These are phyloP conservation scores for Sisymbrium irio DNA, from an alignment of 345 rosid genomes.

Conservation along the genomic window DNA sequence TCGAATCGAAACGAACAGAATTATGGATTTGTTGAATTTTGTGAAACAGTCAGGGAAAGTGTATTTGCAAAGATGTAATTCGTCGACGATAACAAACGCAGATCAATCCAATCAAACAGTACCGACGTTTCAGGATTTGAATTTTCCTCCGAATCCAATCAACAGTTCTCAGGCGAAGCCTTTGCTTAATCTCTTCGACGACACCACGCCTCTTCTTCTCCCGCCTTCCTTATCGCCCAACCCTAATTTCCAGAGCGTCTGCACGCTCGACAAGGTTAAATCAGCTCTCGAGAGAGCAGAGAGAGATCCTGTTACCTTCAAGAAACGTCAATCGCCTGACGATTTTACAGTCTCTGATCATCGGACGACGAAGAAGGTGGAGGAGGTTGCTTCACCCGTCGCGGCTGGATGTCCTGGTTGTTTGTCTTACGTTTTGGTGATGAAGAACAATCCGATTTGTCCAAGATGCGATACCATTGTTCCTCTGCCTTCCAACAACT, in stretches of 20 bases:
- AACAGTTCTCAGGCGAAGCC: slow-evolving; percentile 34
- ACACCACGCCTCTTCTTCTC: slow-evolving; percentile 40
- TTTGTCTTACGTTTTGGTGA: slow-evolving; percentile 73
- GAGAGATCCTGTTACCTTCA: slow-evolving; percentile 45
- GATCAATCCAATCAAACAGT: slow-evolving; percentile 48
- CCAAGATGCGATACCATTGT: slow-evolving; percentile 72
- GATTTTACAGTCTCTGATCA: background rate
- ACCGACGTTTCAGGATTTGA: slow-evolving; percentile 60
- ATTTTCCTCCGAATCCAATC: slow-evolving; percentile 46
- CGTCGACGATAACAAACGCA: slow-evolving; percentile 42
- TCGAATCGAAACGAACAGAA: background rate
- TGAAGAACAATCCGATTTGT: slow-evolving; percentile 65
- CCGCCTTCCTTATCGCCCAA: slow-evolving; percentile 30
- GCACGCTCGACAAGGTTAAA: slow-evolving; percentile 88
- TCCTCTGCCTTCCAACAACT: slow-evolving; percentile 38
- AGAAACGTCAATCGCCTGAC: slow-evolving; percentile 44
- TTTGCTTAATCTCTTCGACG: slow-evolving; percentile 51
- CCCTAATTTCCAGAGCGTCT: slow-evolving; percentile 60
- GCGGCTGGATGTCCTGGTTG: slow-evolving; percentile 86
- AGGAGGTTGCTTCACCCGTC: slow-evolving; percentile 37
- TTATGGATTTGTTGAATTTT: background rate
- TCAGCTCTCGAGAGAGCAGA: slow-evolving; percentile 74
- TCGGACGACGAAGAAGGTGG: background rate
- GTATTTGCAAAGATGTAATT: slow-evolving; percentile 63
- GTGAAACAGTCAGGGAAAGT: slow-evolving; percentile 81